Percentiles rank a stretch among this genome's conserved stretches.
Evolutionary conservation across 768 basidiomycete genomes (phyloP).

Genomic region (Kwoniella dendrophila): DNA sequence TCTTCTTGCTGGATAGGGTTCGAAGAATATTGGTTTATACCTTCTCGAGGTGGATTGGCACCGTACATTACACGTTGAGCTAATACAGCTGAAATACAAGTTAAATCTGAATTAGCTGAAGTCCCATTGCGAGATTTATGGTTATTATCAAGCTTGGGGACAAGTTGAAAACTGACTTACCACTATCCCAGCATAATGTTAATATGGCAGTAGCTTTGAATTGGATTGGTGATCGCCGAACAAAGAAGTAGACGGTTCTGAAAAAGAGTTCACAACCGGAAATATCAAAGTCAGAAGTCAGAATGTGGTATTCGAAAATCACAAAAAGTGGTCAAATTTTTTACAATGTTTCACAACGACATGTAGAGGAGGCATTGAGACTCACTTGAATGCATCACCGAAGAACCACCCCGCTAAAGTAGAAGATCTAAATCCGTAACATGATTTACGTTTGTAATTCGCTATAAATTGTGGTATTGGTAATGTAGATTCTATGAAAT

Average conservation of each 20-base stretch:
- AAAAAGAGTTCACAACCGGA: too few relatives aligned
- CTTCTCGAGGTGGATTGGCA: slow-evolving; percentile 28
- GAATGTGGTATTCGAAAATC: too few relatives aligned
- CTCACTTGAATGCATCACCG: slow-evolving; percentile 54
- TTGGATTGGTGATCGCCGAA: slow-evolving; percentile 46
- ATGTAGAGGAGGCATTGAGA: not conserved
- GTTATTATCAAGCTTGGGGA: not conserved
- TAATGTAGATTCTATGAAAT: slow-evolving; percentile 49
- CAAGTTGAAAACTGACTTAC: slow-evolving; percentile 19
- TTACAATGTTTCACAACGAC: not conserved
- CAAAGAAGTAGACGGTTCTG: slow-evolving; percentile 54
- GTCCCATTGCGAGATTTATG: not conserved
- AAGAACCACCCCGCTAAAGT: slow-evolving; percentile 54
- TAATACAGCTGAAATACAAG: slow-evolving; percentile 33
- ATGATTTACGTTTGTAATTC: slow-evolving; percentile 50
- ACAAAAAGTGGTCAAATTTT: too few relatives aligned
- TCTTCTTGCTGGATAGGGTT: not conserved
- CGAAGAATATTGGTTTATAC: slow-evolving; percentile 6
- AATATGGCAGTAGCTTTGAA: slow-evolving; percentile 53
- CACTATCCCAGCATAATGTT: slow-evolving; percentile 52
- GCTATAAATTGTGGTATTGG: slow-evolving; percentile 55
- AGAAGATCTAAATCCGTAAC: slow-evolving; percentile 50
- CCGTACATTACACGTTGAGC: slow-evolving; percentile 45
- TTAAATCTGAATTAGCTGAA: not conserved
- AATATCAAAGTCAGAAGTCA: too few relatives aligned